Evolutionary conservation across 2,329 filamentous ascomycete species (phyloP), one percentile per base, ranked within the genome.

Genomic region (Monosporascus ibericus): DNA sequence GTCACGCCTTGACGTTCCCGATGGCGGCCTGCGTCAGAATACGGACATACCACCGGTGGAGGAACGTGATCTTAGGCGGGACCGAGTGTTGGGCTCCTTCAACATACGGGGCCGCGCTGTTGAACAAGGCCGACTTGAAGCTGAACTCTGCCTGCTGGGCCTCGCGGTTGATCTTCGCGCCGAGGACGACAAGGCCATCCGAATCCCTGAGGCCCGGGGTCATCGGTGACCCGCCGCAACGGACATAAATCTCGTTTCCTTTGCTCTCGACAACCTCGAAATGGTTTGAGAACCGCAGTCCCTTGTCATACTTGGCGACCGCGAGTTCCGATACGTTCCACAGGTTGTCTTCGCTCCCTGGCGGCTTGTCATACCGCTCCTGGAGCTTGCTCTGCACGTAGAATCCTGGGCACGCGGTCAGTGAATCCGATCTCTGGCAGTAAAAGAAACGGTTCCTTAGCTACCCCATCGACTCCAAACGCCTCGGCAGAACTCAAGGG

Each of bases 391-490:
- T 66, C 49, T 68, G 65, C 6, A 57, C 25, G 59, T 60, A 64
- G 63, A 78, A 86, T 47, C 77, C 82, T 82, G 55, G 55, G 5
- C n/a, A 15, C n/a, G 8, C 6, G 44, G 15, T 47, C 30, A 40
- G 27, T 11, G 46, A 25, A 34, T 14, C 30, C 3, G 11, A 34
- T 34, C 30, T 34, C 30, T 7, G 30, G 11, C 30, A 34, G 30
- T 5, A 34, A 14, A 14, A 34, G 11, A 11, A 34, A 14, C 5
- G 11, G 30, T 14, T 34, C 30, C 27, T 53, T 53, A 70, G 77
- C 55, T 68, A 87, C 85, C 85, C 65, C 76, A 75, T 52, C 82
- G 84, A 56, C 79, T 78, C 85, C 81, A 90, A 48, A 87, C 70
- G 44, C 84, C 84, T 14, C 81, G 81, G 64, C 83, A 87, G 64